Evolutionary conservation across 768 basidiomycete genomes (phyloP).

Genomic region (Arthromyces matolae): DNA sequence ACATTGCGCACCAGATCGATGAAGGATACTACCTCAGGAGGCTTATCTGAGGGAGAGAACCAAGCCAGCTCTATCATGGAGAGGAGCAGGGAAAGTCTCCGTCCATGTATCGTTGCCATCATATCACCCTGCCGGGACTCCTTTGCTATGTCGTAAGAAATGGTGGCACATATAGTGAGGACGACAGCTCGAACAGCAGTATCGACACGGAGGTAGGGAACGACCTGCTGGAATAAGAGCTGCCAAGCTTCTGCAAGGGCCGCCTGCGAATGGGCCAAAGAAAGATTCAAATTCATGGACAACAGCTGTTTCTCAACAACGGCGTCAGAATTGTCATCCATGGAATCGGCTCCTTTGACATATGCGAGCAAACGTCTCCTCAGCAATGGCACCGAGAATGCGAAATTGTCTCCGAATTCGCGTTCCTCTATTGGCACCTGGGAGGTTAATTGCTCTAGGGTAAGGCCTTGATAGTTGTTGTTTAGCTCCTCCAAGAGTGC

Average conservation of each 20-base stretch:
- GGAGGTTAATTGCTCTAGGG: constrained; percentile 59
- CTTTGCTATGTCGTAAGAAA: constrained; percentile 61
- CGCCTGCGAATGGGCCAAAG: constrained; percentile 75
- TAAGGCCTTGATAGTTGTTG: constrained; percentile 53
- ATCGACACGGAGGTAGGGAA: constrained; percentile 64
- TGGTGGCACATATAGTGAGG: constrained; percentile 53
- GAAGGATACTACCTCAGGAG: constrained; percentile 55
- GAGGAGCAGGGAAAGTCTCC: constrained; percentile 69
- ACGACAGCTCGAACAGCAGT: constrained; percentile 50
- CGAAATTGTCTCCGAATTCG: constrained; percentile 76
- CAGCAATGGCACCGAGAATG: constrained; percentile 62
- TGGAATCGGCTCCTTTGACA: constrained; percentile 32
- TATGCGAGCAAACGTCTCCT: constrained; percentile 59
- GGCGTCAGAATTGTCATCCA: constrained; percentile 40
- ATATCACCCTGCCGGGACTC: constrained; percentile 79
- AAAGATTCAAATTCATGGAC: constrained; percentile 85
- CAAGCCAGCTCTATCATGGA: constrained; percentile 77
- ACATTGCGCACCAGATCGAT: constrained; percentile 58
- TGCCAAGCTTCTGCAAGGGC: constrained; percentile 78
- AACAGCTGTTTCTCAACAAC: constrained; percentile 58
- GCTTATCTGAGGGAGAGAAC: constrained; percentile 58
- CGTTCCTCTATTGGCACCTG: constrained; percentile 64
- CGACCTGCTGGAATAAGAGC: constrained; percentile 57
- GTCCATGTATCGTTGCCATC: constrained; percentile 78
- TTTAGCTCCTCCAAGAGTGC: constrained; percentile 48